Evolutionary conservation across 176 grass and related monocot species (phyloP).

Genomic region (Melocanna baccifera): DNA sequence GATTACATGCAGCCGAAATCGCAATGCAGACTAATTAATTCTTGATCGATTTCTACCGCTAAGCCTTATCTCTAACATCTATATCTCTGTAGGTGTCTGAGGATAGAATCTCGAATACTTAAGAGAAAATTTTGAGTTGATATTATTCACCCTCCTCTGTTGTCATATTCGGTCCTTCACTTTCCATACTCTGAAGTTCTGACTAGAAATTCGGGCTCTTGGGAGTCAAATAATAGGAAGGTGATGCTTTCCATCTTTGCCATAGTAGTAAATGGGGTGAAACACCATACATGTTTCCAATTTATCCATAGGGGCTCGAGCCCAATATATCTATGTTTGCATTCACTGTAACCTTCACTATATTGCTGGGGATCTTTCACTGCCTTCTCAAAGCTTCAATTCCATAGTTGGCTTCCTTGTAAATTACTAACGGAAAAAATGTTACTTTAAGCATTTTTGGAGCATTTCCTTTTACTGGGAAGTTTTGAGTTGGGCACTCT

Average conservation of each 20-base stretch:
- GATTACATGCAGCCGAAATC: too few relatives aligned
- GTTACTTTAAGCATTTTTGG: not conserved
- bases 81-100: too few relatives aligned
- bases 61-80: too few relatives aligned
- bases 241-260: conserved; percentile 39
- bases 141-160: too few relatives aligned
- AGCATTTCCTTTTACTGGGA: not conserved
- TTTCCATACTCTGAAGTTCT: conserved; percentile 90
- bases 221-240: conserved; percentile 78
- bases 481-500: not conserved
- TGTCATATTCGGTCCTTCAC: too few relatives aligned
- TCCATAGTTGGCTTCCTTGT: conserved; percentile 18
- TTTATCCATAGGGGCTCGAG: not conserved
- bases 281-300: not conserved
- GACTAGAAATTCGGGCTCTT: conserved; percentile 73
- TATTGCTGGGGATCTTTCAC: not conserved
- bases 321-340: not conserved
- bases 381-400: not conserved
- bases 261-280: not conserved
- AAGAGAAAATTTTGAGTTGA: too few relatives aligned
- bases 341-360: not conserved
- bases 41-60: too few relatives aligned
- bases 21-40: too few relatives aligned
- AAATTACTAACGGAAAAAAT: conserved; percentile 10
- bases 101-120: too few relatives aligned